phyloP scores from a whole-genome alignment of 2,329 filamentous ascomycete genomes.

The Hymenoscyphus albidus region DNA sequence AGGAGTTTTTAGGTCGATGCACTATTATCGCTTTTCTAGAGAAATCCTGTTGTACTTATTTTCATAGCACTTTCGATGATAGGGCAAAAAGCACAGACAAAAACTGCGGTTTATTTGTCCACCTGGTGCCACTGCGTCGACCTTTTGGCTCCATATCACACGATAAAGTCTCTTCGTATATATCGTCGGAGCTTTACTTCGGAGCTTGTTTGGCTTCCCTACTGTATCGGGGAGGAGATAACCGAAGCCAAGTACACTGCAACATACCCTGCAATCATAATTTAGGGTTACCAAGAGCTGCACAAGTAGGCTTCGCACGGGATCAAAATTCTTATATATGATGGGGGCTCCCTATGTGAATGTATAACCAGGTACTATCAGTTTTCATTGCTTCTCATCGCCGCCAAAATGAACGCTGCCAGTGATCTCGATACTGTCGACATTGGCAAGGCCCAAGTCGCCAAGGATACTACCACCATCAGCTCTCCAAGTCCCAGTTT shows the following conservation, averaged over 20 bases:
- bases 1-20: too few relatives aligned
- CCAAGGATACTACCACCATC: constrained; percentile 2
- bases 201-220: constrained; percentile 5
- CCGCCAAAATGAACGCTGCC: constrained; percentile 11
- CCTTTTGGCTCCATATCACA: not conserved
- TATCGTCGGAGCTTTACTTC: not conserved
- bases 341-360: not conserved
- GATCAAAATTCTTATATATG: constrained; percentile 2
- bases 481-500: not conserved
- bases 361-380: not conserved
- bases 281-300: not conserved
- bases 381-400: constrained; percentile 1
- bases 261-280: constrained; percentile 1
- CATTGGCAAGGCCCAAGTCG: constrained; percentile 7
- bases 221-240: constrained; percentile 8
- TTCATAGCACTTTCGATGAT: too few relatives aligned
- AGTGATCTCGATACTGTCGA: constrained; percentile 12
- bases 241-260: not conserved
- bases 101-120: too few relatives aligned
- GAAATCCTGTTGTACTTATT: too few relatives aligned
- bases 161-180: not conserved
- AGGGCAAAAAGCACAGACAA: too few relatives aligned
- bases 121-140: not conserved
- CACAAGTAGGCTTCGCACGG: not conserved
- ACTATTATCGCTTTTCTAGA: too few relatives aligned